phyloP scores from a whole-genome alignment of 306 rosid species.

The Psophocarpus tetragonolobus region DNA sequence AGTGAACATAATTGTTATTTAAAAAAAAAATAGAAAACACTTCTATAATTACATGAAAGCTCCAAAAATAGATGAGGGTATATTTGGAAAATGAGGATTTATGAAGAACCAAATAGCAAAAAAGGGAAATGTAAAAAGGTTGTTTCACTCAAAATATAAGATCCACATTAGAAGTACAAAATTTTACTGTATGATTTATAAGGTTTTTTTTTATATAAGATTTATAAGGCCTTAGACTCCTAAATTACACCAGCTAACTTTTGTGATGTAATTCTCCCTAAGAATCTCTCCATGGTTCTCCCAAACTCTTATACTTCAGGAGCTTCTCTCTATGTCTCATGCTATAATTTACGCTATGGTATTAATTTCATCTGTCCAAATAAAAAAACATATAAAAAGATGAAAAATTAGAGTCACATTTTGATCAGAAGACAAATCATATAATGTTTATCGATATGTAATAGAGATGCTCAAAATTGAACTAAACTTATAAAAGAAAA shows the following conservation, averaged over 20 bases:
- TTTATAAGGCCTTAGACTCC: background rate
- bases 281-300: background rate
- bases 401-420: background rate
- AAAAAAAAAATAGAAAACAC: too few species aligned
- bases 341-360: background rate
- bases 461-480: background rate
- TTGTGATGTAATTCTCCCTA: background rate
- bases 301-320: background rate
- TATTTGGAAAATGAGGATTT: too few species aligned
- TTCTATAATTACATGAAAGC: too few species aligned
- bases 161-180: too few species aligned
- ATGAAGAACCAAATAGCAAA: too few species aligned
- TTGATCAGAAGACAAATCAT: background rate
- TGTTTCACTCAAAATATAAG: too few species aligned
- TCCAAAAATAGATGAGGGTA: too few species aligned
- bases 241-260: background rate
- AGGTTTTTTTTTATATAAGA: too few species aligned
- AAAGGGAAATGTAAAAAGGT: too few species aligned
- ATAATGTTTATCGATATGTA: background rate
- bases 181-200: too few species aligned
- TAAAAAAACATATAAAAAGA: background rate
- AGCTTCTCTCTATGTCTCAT: background rate
- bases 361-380: background rate
- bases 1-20: too few species aligned
- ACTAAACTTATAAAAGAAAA: background rate